phyloP scores from a whole-genome alignment of 192 early-diverging fungal species.

The Dimargaris xerosporica region DNA sequence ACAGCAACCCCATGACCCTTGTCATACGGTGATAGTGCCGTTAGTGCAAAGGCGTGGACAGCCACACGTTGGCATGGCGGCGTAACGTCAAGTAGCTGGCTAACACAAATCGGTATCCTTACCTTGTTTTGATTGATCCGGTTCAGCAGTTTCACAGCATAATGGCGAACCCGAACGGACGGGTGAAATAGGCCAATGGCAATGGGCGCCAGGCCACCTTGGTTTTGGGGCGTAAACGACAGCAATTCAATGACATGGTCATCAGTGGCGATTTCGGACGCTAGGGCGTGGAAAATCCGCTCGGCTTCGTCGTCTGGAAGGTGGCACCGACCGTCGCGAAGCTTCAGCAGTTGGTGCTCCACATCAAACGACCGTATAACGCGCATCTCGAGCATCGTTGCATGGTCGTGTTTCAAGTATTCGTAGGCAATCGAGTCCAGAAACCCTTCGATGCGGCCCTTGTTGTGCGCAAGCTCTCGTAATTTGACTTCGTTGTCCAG shows the following conservation, averaged over 20 bases:
- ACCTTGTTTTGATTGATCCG: slow-evolving; percentile 54
- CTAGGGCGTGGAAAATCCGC: slow-evolving; percentile 50
- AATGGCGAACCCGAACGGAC: slow-evolving; percentile 40
- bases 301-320: slow-evolving; percentile 44
- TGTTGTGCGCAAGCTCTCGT: slow-evolving; percentile 55
- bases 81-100: no score
- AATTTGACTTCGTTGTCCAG: slow-evolving; percentile 42
- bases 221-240: slow-evolving; percentile 53
- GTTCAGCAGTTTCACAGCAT: slow-evolving; percentile 58
- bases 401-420: slow-evolving; percentile 45
- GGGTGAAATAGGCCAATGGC: slow-evolving; percentile 69
- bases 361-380: slow-evolving; percentile 54
- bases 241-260: slow-evolving; percentile 65
- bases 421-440: slow-evolving; percentile 58
- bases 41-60: no score
- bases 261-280: slow-evolving; percentile 49
- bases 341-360: slow-evolving; percentile 43
- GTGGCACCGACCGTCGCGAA: slow-evolving; percentile 29
- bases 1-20: no score
- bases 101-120: no score
- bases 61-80: no score
- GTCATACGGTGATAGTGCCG: no score
- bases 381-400: slow-evolving; percentile 32
- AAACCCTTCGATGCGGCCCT: slow-evolving; percentile 79
- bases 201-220: slow-evolving; percentile 69